Conservation (phyloP, 2,329 filamentous ascomycete genomes). For the Lecanosticta acicola region DNA sequence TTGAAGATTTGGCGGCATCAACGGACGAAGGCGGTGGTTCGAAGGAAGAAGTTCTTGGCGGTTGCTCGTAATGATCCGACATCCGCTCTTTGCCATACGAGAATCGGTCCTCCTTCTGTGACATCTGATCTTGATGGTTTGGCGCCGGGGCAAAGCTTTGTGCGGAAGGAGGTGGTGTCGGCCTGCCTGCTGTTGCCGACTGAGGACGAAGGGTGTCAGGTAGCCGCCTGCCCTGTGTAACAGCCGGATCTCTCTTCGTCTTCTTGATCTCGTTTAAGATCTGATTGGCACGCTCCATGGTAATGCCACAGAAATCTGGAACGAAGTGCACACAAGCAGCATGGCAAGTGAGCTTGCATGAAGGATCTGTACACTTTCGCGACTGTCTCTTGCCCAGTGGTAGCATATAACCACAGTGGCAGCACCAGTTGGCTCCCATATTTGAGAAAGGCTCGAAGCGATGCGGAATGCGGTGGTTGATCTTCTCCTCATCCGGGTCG, state of each 20-base stretch:
- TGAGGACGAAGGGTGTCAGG: conserved; percentile 48
- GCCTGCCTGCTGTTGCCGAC: conserved; percentile 36
- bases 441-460: conserved; percentile 96
- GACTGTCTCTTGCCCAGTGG: conserved; percentile 94
- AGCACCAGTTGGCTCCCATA: conserved; percentile 98
- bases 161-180: conserved; percentile 39
- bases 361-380: conserved; percentile 77
- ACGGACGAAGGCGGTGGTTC: conserved; percentile 37
- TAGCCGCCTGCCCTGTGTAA: conserved; percentile 14
- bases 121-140: conserved; percentile 35
- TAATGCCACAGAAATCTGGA: conserved; percentile 98
- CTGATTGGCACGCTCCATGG: conserved; percentile 92
- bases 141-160: conserved; percentile 33
- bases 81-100: conserved; percentile 45
- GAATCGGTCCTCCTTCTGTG: conserved; percentile 26
- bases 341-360: conserved; percentile 81
- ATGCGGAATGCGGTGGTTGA: conserved; percentile 98
- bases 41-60: conserved; percentile 37
- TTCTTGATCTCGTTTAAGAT: conserved; percentile 82
- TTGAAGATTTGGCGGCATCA: conserved; percentile 46
- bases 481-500: conserved; percentile 97
- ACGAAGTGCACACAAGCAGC: conserved; percentile 89
- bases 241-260: conserved; percentile 57
- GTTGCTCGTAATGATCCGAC: conserved; percentile 33
- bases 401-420: conserved; percentile 93